Base-by-base conservation (phyloP, 345 rosid species). In the Murraya paniculata region DNA sequence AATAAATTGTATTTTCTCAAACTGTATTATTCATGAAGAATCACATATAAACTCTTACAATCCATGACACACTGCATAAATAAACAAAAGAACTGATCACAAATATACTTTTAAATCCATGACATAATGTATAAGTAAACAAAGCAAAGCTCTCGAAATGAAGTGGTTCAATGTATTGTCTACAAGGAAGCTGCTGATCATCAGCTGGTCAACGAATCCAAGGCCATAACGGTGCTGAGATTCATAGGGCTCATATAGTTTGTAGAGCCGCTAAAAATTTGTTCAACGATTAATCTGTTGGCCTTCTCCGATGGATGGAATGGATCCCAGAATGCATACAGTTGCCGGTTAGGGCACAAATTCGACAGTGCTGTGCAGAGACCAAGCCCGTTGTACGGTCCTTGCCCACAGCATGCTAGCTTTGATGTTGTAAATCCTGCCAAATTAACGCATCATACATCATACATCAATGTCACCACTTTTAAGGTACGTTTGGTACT, bases 241-340 rank as follows among this genome's bases (percentile, higher is more conserved):
- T 94, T 94, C 94, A 94, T 88, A 3, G 98, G 97, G 75, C 60
- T 13, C 98, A 94, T 94, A 84, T 90, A 89, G 68, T 79, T 48
- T 64, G 79, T 60, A 39, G 93, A 85, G 53, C 93, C 94, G 11
- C 48, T 81, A 74, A 92, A 73, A 13, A 92, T 89, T 27, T 77
- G 85, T 71, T 80, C 73, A 21, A 87, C 97, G 13, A 94, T 85
- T 72, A 92, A 35, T 27, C 89, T 83, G 85, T 85, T 89, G 14
- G 93, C 98, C 87, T 81, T 91, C 72, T 94, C 92, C 8, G 98
- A 89, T 64, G 98, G 97, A 75, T 92, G 97, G 83, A 93, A 93
- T 13, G 95, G 77, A 76, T 94, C 97, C 97, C 98, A 94, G 64
- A 89, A 94, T 3, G 92, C 91, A 61, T 80, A 92, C 18, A 71